Base-by-base conservation (phyloP, 1,284 basidiomycete species). In the Athelia sp. region DNA sequence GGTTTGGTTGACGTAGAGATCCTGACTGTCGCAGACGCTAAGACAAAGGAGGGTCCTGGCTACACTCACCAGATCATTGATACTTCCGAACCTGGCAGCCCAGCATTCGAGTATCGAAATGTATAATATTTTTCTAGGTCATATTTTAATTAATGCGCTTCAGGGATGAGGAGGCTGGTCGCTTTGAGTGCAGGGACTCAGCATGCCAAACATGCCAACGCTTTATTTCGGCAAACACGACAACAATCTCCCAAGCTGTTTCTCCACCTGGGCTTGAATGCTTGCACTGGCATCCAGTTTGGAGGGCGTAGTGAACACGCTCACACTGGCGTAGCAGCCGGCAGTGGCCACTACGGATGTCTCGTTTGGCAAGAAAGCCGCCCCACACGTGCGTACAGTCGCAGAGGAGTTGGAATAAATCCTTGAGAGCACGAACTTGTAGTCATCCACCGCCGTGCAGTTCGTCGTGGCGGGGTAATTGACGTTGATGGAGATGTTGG, bases 51-150 rank as follows among this genome's bases (percentile, higher is more conserved):
- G 29, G 75, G 69, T 43, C 68, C 73, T 3, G 83, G 84, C 0
- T 86, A 81, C 62, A 83, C 79, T 17, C 76, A 76, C 56, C 69
- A 62, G 53, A 85, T 92, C 56, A 82, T 95, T 46, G 94, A 96
- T 56, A 73, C 72, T 14, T 88, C 93, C 22, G 93, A 98, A 70
- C 96, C 96, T 17, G 94, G 91, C 18, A 76, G 73, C 32, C 93
- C 94, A 35, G 85, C 84, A 11, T 87, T 93, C 58, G 87, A 93
- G 63, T 95, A 92, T 70, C 83, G 83, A 55, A 88, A 90, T 66
- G 81, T 84, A 35, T 69, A 65, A 40, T 40, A 40, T 6, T 29
- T 29, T 29, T 29, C 4, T 29, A 29, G 26, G 13, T 29, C 13
- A 29, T n/a, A n/a, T n/a, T n/a, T 29, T 13, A 29, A 29, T 29